Conservation (phyloP, 192 early-diverging fungal species). For the Coemansia sp. region DNA sequence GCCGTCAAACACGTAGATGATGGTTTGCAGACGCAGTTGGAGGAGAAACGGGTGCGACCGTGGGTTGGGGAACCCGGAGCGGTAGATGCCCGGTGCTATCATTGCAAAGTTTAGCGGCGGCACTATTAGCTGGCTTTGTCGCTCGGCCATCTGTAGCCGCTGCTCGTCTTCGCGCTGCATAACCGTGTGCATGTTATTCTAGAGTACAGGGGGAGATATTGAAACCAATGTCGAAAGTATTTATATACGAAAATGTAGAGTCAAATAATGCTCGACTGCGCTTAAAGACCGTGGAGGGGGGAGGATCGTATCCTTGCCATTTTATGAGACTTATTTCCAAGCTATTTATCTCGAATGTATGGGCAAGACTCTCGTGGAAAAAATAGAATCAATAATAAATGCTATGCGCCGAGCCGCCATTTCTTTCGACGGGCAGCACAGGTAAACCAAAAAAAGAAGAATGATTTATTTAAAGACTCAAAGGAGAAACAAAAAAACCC, state of each 20-base stretch:
- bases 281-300: too few relatives aligned
- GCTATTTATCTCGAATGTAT: too few relatives aligned
- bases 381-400: too few relatives aligned
- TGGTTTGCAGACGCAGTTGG: conserved; percentile 76
- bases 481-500: neutral
- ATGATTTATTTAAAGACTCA: conserved; percentile 1
- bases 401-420: too few relatives aligned
- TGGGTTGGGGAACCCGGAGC: conserved; percentile 89
- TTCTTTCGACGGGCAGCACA: too few relatives aligned
- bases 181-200: conserved; percentile 2
- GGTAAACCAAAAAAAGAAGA: too few relatives aligned
- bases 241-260: too few relatives aligned
- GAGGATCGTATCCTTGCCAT: too few relatives aligned
- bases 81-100: conserved; percentile 88
- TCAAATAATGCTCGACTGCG: too few relatives aligned
- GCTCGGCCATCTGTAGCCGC: conserved; percentile 29
- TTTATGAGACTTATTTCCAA: too few relatives aligned
- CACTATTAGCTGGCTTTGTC: conserved; percentile 60
- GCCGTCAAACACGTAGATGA: conserved; percentile 81
- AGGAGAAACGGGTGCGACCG: conserved; percentile 89
- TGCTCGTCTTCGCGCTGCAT: conserved; percentile 24
- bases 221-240: too few relatives aligned
- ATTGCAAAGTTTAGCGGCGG: conserved; percentile 95
- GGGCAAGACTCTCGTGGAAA: neutral
- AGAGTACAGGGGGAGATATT: neutral